Conservation (phyloP, 2,329 filamentous ascomycete species). For the Phyllachora maydis region DNA sequence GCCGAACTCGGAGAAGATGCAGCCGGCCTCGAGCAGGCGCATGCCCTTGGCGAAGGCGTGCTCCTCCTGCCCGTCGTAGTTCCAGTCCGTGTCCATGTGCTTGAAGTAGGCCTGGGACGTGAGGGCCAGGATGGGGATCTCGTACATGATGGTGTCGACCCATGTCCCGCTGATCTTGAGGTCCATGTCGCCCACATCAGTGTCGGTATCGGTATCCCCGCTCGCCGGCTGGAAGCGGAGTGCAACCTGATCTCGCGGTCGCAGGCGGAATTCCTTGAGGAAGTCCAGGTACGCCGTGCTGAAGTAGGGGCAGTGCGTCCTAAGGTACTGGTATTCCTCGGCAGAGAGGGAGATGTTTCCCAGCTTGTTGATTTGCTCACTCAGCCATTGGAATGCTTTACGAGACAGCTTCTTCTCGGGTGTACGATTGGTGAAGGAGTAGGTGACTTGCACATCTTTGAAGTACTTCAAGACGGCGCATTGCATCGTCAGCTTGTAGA, state of each 20-base stretch:
- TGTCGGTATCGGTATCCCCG: constrained; percentile 37
- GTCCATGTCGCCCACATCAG: constrained; percentile 52
- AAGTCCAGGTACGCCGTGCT: constrained; percentile 59
- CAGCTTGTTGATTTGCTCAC: constrained; percentile 66
- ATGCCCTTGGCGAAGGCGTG: constrained; percentile 68
- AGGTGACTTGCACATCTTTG: constrained; percentile 62
- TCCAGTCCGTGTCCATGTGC: constrained; percentile 89
- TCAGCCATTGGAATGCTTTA: constrained; percentile 66
- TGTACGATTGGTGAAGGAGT: constrained; percentile 88
- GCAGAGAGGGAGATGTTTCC: constrained; percentile 59
- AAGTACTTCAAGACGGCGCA: constrained; percentile 89
- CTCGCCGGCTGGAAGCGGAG: constrained; percentile 40
- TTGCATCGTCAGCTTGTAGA: constrained; percentile 99
- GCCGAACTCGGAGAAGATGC: constrained; percentile 85
- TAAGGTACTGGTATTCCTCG: constrained; percentile 65
- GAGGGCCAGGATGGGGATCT: constrained; percentile 81
- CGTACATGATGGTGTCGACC: constrained; percentile 93
- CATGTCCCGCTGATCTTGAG: constrained; percentile 66
- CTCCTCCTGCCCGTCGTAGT: constrained; percentile 68
- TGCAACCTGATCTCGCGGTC: constrained; percentile 60
- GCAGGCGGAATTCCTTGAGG: constrained; percentile 62
- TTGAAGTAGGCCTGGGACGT: constrained; percentile 95
- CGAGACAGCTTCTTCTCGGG: constrained; percentile 80
- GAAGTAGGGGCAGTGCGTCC: constrained; percentile 63
- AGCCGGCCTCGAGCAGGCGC: constrained; percentile 59